These are phyloP conservation scores for Eucalyptus sideroxylon DNA, from an alignment of 345 rosid genomes.

Conservation along the genomic window DNA sequence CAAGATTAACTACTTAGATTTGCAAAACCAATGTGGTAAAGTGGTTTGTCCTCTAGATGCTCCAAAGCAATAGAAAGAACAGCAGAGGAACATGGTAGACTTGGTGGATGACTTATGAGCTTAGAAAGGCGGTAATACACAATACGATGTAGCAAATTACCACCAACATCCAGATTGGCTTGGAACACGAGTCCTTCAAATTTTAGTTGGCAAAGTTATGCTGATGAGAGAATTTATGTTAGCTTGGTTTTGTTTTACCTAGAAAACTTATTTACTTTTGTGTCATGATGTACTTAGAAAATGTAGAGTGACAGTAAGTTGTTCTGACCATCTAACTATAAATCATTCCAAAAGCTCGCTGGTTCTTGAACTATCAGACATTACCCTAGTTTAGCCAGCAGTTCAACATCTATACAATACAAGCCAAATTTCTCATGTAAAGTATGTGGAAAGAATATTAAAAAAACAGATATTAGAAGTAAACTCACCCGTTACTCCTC, in stretches of 20 bases:
- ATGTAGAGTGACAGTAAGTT: neutral
- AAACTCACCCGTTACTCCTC: conserved; percentile 60
- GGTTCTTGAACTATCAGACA: neutral
- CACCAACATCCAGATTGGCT: neutral
- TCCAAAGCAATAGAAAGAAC: neutral
- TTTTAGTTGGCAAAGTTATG: neutral
- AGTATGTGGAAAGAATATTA: neutral
- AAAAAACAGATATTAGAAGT: neutral
- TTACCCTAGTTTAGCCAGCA: neutral
- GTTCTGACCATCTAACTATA: neutral
- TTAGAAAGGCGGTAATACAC: neutral
- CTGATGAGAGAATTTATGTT: neutral
- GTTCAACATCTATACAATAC: neutral
- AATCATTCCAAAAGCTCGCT: neutral
- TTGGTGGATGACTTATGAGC: neutral
- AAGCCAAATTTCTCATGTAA: neutral
- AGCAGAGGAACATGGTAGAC: neutral
- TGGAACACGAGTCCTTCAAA: neutral
- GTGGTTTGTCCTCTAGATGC: neutral
- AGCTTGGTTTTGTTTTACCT: neutral
- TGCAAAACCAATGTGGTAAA: neutral
- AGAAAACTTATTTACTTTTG: neutral
- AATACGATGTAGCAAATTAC: neutral
- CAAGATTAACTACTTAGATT: neutral
- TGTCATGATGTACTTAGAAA: neutral